Evolutionary conservation across 495 filamentous ascomycete species (phyloP).

Genomic region (Hypoxylon rickii): DNA sequence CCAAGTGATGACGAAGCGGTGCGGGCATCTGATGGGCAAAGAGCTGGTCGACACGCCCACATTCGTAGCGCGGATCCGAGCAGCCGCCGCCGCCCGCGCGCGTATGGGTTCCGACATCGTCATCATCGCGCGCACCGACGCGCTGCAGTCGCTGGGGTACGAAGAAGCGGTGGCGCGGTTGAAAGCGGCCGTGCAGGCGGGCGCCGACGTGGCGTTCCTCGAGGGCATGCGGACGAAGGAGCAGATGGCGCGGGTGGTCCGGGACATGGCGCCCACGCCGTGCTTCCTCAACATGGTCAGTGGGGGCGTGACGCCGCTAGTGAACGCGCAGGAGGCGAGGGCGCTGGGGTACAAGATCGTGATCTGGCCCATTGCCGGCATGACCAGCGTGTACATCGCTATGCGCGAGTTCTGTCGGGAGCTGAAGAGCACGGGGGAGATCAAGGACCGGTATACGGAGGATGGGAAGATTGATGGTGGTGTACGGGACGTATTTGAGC

Average conservation of each 20-base stretch:
- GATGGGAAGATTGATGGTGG: conserved; percentile 55
- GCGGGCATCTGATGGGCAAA: conserved; percentile 66
- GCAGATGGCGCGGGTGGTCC: conserved; percentile 53
- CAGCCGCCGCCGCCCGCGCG: conserved; percentile 41
- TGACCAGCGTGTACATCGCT: conserved; percentile 58
- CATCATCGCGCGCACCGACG: conserved; percentile 72
- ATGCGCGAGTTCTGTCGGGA: conserved; percentile 51
- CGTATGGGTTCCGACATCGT: conserved; percentile 61
- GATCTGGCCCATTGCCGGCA: conserved; percentile 60
- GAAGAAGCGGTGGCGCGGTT: conserved; percentile 63
- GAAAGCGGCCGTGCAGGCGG: conserved; percentile 58
- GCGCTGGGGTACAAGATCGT: conserved; percentile 67
- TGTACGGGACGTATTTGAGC: conserved; percentile 65
- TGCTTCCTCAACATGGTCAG: conserved; percentile 68
- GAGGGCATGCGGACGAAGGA: conserved; percentile 65
- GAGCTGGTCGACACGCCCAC: conserved; percentile 58
- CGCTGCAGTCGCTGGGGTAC: conserved; percentile 65
- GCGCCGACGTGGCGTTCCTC: conserved; percentile 68
- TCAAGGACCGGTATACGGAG: conserved; percentile 22
- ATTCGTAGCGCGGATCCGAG: conserved; percentile 60
- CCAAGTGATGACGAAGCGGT: conserved; percentile 68
- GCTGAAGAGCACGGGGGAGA: conserved; percentile 55
- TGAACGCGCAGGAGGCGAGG: conserved; percentile 57
- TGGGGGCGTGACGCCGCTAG: conserved; percentile 61
- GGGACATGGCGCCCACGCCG: conserved; percentile 57